Evolutionary conservation across 139 green algal genomes (phyloP).

Genomic region (Marvania coccoides): DNA sequence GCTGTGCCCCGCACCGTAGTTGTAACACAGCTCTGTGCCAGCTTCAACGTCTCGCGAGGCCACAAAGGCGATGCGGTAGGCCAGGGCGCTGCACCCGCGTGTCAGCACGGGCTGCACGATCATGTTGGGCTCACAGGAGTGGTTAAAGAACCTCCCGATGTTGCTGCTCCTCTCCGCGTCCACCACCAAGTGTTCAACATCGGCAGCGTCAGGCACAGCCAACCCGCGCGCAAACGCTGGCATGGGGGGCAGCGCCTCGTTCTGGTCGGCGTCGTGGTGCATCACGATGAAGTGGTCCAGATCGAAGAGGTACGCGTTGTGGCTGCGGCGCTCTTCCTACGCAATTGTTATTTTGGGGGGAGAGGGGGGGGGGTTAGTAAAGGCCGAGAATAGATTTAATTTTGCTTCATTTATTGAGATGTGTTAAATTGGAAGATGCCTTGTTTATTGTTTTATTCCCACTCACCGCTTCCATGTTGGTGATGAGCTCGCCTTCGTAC

Average conservation of each 20-base stretch:
- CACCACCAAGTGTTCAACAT: slow-evolving; percentile 23
- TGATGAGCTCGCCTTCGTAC: slow-evolving; percentile 49
- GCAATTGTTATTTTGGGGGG: background rate
- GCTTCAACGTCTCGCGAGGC: slow-evolving; percentile 32
- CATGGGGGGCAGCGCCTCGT: background rate
- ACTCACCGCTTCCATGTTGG: slow-evolving; percentile 34
- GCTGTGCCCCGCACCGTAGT: slow-evolving; percentile 29
- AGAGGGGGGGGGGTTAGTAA: too few relatives aligned
- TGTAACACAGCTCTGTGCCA: slow-evolving; percentile 47
- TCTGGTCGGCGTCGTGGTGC: background rate
- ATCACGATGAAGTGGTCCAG: slow-evolving; percentile 40
- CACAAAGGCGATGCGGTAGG: slow-evolving; percentile 42
- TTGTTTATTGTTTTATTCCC: background rate
- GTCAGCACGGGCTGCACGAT: slow-evolving; percentile 42
- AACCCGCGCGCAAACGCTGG: background rate
- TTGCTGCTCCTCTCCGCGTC: slow-evolving; percentile 44
- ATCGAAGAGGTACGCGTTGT: slow-evolving; percentile 46
- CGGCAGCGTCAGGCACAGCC: background rate
- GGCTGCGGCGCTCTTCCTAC: slow-evolving; percentile 4
- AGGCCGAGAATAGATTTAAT: too few relatives aligned
- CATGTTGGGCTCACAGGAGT: slow-evolving; percentile 55
- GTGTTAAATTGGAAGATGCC: too few relatives aligned
- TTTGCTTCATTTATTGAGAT: too few relatives aligned
- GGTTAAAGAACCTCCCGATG: slow-evolving; percentile 69
- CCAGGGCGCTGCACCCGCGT: slow-evolving; percentile 22